Evolutionary conservation across 2,329 filamentous ascomycete species (phyloP).

Genomic region (Cladosporium sp.): DNA sequence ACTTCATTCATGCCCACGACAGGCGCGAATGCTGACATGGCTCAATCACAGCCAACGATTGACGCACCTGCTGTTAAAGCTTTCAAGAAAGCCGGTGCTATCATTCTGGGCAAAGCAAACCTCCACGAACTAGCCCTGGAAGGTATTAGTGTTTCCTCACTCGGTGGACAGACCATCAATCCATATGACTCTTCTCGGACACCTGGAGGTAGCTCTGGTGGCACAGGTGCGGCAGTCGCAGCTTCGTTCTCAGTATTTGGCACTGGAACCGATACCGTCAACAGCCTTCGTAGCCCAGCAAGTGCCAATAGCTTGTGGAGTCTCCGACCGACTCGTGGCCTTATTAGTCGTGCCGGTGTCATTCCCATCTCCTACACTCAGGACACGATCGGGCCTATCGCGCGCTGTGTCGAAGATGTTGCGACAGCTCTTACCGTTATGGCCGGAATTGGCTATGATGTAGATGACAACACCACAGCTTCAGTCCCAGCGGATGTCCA

Average conservation of each 20-base stretch:
- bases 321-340: conserved; percentile 46
- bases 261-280: conserved; percentile 44
- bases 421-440: conserved; percentile 30
- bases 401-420: conserved; percentile 29
- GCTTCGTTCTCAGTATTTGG: conserved; percentile 53
- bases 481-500: conserved; percentile 40
- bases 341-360: conserved; percentile 27
- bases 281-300: conserved; percentile 59
- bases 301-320: conserved; percentile 59
- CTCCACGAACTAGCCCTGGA: conserved; percentile 63
- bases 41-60: conserved; percentile 41
- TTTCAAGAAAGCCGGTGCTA: conserved; percentile 30
- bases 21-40: conserved; percentile 50
- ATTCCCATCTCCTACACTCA: conserved; percentile 32
- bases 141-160: conserved; percentile 58
- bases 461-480: conserved; percentile 50
- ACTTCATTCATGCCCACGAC: conserved; percentile 55
- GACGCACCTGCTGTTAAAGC: conserved; percentile 28
- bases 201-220: conserved; percentile 61
- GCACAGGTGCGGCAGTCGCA: conserved; percentile 58
- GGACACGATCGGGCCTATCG: conserved; percentile 31
- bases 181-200: conserved; percentile 64
- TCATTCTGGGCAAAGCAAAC: conserved; percentile 32
- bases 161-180: conserved; percentile 62
- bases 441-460: conserved; percentile 49